Percentiles rank a stretch among this genome's conserved stretches.
These are phyloP conservation scores for Lignosus rhinocerotis DNA, from an alignment of 1,284 basidiomycete genomes.

Conservation along the genomic window DNA sequence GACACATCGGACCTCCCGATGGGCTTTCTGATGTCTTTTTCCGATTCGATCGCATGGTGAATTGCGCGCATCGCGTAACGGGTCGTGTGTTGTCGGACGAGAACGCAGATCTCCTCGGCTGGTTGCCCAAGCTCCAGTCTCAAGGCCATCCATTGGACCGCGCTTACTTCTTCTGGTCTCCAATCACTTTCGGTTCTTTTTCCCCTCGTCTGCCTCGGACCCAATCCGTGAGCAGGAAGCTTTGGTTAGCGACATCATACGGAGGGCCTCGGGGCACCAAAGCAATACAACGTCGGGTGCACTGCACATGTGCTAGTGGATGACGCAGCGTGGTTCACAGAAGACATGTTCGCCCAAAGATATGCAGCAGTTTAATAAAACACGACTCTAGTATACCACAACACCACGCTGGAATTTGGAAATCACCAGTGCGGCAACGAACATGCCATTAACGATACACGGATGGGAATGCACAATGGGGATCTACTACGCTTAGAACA, in stretches of 20 bases:
- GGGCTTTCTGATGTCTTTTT: background rate
- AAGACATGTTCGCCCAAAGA: background rate
- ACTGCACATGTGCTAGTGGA: conserved; percentile 1
- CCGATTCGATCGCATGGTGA: conserved; percentile 3
- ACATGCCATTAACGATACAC: background rate
- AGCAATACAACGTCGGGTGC: background rate
- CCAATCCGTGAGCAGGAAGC: background rate
- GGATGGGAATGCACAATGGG: background rate
- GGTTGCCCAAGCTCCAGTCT: background rate
- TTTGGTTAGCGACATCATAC: background rate
- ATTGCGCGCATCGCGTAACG: background rate
- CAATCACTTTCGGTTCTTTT: background rate
- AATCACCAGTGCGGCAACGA: background rate
- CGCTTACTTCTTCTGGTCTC: background rate
- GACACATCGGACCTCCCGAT: background rate
- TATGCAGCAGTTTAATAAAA: conserved; percentile 5
- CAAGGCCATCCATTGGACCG: background rate
- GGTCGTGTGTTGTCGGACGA: background rate
- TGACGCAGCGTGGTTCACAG: conserved; percentile 8
- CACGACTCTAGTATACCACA: background rate
- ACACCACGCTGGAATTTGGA: background rate
- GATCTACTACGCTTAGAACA: background rate
- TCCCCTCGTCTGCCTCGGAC: background rate
- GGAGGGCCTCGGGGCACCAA: conserved; percentile 1
- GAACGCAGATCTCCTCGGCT: conserved; percentile 1